These are phyloP conservation scores for Nothophoma quercina DNA, from an alignment of 2,329 filamentous ascomycete genomes.

Conservation along the genomic window DNA sequence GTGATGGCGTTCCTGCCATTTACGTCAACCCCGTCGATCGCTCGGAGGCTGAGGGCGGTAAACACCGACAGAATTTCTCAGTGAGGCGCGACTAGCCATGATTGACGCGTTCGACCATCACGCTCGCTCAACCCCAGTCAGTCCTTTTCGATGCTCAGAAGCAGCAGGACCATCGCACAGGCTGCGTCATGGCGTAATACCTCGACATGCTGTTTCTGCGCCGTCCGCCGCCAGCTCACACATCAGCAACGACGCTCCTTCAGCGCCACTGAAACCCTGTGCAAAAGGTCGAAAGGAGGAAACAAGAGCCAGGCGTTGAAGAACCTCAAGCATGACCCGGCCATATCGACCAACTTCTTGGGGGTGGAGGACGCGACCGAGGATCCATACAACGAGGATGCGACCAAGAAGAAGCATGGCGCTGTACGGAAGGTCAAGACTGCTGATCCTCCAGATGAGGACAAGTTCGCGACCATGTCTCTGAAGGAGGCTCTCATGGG, in stretches of 20 bases:
- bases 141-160: conserved; percentile 36
- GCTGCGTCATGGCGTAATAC: conserved; percentile 26
- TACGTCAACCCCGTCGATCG: conserved; percentile 8
- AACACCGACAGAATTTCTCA: conserved; percentile 12
- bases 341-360: neutral
- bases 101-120: conserved; percentile 13
- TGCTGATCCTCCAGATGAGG: too few species aligned
- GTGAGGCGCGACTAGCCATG: neutral
- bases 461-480: conserved; percentile 16
- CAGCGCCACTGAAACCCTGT: conserved; percentile 20
- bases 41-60: conserved; percentile 5
- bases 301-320: neutral
- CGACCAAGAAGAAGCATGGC: neutral
- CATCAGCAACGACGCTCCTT: conserved; percentile 23
- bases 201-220: conserved; percentile 33
- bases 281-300: conserved; percentile 10
- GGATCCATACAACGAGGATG: neutral
- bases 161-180: conserved; percentile 23
- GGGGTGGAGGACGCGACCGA: neutral
- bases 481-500: conserved; percentile 36
- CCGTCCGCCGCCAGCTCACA: conserved; percentile 19
- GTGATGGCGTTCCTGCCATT: neutral
- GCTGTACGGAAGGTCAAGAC: too few species aligned
- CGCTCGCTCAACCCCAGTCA: neutral
- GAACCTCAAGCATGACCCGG: conserved; percentile 1